Conservation (phyloP, 306 rosid genomes). For the Sphenostylis stenocarpa region DNA sequence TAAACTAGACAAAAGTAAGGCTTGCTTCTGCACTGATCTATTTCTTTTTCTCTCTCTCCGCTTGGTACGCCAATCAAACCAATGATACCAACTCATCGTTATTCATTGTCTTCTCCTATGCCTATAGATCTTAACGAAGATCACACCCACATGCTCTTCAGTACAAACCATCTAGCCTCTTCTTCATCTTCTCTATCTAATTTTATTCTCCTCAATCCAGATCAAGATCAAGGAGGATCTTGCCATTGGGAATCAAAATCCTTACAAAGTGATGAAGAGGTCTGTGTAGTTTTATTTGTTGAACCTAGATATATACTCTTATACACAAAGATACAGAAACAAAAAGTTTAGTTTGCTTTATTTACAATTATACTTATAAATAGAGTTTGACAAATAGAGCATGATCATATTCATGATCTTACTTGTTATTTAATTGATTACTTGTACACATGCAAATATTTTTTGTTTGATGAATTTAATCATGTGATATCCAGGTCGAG, state of each 20-base stretch:
- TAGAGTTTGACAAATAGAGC: neutral
- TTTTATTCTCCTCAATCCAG: constrained; percentile 36
- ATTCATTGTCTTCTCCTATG: constrained; percentile 40
- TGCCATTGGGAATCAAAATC: constrained; percentile 31
- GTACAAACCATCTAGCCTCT: constrained; percentile 40
- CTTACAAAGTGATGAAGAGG: constrained; percentile 42
- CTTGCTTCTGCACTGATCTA: constrained; percentile 10
- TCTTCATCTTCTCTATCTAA: constrained; percentile 50
- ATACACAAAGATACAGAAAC: too few relatives aligned
- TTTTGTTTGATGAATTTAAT: constrained; percentile 1
- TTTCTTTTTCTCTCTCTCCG: neutral
- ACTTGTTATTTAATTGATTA: neutral
- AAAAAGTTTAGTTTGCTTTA: neutral
- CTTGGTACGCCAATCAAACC: neutral
- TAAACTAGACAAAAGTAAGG: constrained; percentile 26
- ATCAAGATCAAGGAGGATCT: constrained; percentile 42
- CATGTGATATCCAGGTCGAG: constrained; percentile 47
- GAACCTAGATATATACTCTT: neutral
- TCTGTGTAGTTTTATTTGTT: neutral
- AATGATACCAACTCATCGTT: constrained; percentile 49
- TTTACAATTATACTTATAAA: neutral
- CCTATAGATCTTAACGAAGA: constrained; percentile 52
- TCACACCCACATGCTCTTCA: constrained; percentile 33
- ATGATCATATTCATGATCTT: neutral
- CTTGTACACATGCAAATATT: neutral